Evolutionary conservation across 1,284 basidiomycete genomes (phyloP).

Genomic region (Sanghuangporus weigelae): DNA sequence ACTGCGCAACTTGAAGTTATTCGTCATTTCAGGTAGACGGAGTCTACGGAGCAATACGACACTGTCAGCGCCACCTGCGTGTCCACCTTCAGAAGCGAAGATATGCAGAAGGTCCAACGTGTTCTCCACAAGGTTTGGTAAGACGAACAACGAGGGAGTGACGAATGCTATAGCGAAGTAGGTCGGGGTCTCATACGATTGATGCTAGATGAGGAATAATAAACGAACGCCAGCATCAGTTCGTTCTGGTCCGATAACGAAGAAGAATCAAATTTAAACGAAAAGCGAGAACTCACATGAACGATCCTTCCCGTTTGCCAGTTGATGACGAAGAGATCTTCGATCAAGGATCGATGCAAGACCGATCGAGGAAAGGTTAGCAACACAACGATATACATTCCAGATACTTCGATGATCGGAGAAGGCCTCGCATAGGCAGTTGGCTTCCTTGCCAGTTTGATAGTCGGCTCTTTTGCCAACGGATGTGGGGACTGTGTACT

Average conservation of each 20-base stretch:
- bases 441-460: background rate
- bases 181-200: background rate
- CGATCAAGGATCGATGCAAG: background rate
- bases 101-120: slow-evolving; percentile 12
- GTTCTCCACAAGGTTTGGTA: slow-evolving; percentile 2
- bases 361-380: background rate
- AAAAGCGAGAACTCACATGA: background rate
- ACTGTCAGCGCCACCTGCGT: background rate
- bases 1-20: background rate
- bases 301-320: slow-evolving; percentile 7
- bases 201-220: background rate
- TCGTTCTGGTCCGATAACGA: background rate
- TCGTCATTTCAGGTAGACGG: background rate
- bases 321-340: slow-evolving; percentile 11
- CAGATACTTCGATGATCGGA: slow-evolving; percentile 6
- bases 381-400: background rate
- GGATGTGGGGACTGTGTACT: slow-evolving; percentile 1
- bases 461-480: background rate
- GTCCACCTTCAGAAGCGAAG: background rate
- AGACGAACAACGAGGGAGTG: slow-evolving; percentile 10
- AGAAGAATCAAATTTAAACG: background rate
- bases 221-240: background rate
- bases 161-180: slow-evolving; percentile 3
- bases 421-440: background rate
- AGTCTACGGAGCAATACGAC: slow-evolving; percentile 1